These are phyloP conservation scores for Rhinocladiella similis DNA, from an alignment of 2,329 filamentous ascomycete genomes.

Conservation along the genomic window DNA sequence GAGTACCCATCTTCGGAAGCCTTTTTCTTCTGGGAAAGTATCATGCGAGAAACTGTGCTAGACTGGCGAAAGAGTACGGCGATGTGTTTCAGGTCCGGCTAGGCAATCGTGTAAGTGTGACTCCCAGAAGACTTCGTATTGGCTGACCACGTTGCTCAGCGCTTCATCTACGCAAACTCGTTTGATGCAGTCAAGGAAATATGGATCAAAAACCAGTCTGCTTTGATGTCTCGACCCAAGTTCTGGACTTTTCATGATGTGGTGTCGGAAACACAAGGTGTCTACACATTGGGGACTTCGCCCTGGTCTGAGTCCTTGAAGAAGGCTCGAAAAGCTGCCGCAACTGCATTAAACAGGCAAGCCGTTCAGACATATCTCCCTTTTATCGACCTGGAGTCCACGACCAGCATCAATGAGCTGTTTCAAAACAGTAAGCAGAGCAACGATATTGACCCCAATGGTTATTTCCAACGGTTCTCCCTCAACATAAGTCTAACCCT, in stretches of 20 bases:
- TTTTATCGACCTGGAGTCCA: conserved; percentile 75
- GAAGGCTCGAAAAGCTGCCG: conserved; percentile 71
- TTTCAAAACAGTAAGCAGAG: conserved; percentile 64
- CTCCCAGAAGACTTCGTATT: too few relatives aligned
- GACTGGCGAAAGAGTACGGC: too few relatives aligned
- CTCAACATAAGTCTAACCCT: conserved; percentile 74
- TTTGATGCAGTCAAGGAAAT: conserved; percentile 70
- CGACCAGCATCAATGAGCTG: conserved; percentile 70
- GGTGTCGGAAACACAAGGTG: conserved; percentile 45
- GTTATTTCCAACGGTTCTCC: conserved; percentile 72
- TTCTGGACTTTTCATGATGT: conserved; percentile 80
- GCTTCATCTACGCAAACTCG: conserved; percentile 57
- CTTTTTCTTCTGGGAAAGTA: too few relatives aligned
- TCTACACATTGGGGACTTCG: conserved; percentile 73
- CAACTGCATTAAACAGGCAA: conserved; percentile 73
- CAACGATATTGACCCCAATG: conserved; percentile 66
- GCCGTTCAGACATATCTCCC: conserved; percentile 77
- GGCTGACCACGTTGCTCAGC: too few relatives aligned
- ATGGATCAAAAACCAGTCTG: conserved; percentile 75
- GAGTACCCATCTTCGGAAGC: conserved; percentile 48
- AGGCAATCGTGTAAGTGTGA: too few relatives aligned
- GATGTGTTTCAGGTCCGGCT: too few relatives aligned
- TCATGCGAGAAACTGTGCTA: too few relatives aligned
- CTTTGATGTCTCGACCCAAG: conserved; percentile 72
- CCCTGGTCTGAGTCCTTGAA: conserved; percentile 82